Base-by-base conservation (phyloP, 139 green algal species). In the Gonium pectorale region DNA sequence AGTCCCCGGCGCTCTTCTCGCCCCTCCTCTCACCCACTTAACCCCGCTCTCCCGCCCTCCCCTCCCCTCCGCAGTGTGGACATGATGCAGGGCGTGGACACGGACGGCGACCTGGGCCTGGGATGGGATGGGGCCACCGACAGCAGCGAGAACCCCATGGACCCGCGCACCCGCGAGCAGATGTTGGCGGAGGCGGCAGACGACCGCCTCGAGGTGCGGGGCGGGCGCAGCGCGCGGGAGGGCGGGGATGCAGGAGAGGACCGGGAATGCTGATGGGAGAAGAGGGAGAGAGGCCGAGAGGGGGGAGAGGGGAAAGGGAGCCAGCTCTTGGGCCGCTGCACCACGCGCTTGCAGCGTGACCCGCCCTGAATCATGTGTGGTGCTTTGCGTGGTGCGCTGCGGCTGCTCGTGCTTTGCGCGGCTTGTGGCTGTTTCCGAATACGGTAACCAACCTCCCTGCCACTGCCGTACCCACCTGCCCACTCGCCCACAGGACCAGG, bases 121-220 rank as follows among this genome's bases (percentile, higher is more conserved):
- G 89, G 89, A 21, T 92, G 89, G 89, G 44, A 82, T 9, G 82
- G 80, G 64, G 87, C 78, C 43, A 54, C 67, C 29, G 88, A 85
- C 63, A 69, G 33, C 29, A 46, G 56, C 4, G 77, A 86, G 54
- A 86, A 83, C 81, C 85, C 85, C 24, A n/a, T 67, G 40, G 80
- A 80, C 29, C n/a, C 54, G 11, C 78, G 78, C 33, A 66, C 43
- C 9, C 62, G 33, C 63, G 78, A 84, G 63, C 63, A 67, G 13
- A 64, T 84, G 62, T 43, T 70, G 44, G 59, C 66, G 43, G 78
- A 79, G 54, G 43, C 29, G 19, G 31, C 46, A 35, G 85, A 92
- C 24, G 90, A 93, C 86, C 91, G 90, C 83, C 56, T 90, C 26
- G 88, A 94, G 64, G 90, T 92, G 75, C 26, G 41, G 43, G 68